Evolutionary conservation across 2,329 filamentous ascomycete genomes (phyloP), one percentile per base, ranked within the genome.

Genomic region (Colletotrichum viniferum): DNA sequence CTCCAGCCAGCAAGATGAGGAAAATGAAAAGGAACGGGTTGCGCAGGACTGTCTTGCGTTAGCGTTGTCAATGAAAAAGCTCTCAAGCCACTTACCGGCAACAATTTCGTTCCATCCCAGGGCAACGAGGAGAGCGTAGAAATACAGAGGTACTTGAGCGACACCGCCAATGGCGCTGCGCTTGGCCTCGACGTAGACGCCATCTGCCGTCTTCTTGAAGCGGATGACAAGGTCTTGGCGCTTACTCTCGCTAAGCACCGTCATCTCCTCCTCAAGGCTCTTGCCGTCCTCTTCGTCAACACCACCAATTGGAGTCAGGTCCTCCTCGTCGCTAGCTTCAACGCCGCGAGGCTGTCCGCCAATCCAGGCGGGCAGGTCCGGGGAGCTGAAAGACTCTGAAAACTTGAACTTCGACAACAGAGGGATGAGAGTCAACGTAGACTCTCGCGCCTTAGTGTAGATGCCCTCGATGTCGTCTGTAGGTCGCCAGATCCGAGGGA

Each of bases 31-130:
- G 96, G 77, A 97, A 87, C 0, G 97, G 97, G 84, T 98, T 98
- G 78, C 96, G 95, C 56, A 98, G 90, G 43, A 99, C 97, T 98
- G 80, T 24, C 71, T 5, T 56, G 13, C 21, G 70, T 79, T 74
- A 80, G 78, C 61, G 61, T 38, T n/a, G 4, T 69, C 43, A 14
- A 7, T 5, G 16, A 43, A 26, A 7, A 28, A 2, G 6, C 4
- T 16, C 24, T 13, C 4, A 3, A 12, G n/a, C 13, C 52, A 83
- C 94, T 89, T 90, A 98, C 96, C 95, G 81, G 96, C 95, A 79
- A 98, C 88, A 77, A 99, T 96, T 86, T 99, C 97, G 85, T 99
- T 99, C 97, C 97, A 99, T n/a, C 97, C 97, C 64, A 99, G 89
- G 26, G 95, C 95, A 78, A 99, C 87, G 72, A 99, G 88, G 72